A percentile compares a stretch with the other conserved stretches of the same genome.
These are phyloP conservation scores for Panicum miliaceum DNA, from an alignment of 176 grass and related monocot genomes.

Conservation along the genomic window DNA sequence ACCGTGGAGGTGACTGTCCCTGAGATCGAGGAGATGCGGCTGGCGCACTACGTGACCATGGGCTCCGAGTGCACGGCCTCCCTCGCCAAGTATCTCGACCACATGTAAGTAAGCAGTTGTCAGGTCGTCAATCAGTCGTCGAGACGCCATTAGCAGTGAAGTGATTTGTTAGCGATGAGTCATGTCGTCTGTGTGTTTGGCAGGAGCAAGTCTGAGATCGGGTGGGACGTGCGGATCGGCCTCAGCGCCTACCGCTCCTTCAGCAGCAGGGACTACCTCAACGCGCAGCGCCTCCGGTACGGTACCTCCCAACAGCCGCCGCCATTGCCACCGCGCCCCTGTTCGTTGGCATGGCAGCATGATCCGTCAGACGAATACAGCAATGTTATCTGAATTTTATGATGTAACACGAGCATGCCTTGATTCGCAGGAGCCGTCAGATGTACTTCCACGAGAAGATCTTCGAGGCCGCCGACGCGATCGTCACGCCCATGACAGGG, in stretches of 20 bases:
- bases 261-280: slow-evolving; percentile 81
- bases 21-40: slow-evolving; percentile 88
- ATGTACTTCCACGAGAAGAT: slow-evolving; percentile 83
- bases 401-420: background rate
- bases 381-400: background rate
- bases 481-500: slow-evolving; percentile 87
- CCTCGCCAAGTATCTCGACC: slow-evolving; percentile 61
- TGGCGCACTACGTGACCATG: slow-evolving; percentile 92
- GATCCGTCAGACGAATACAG: background rate
- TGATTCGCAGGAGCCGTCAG: slow-evolving; percentile 65
- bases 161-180: no score
- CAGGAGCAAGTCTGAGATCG: slow-evolving; percentile 65
- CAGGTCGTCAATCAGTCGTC: no score
- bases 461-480: slow-evolving; percentile 71
- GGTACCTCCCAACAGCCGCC: background rate
- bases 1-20: slow-evolving; percentile 71
- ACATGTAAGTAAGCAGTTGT: slow-evolving; percentile 48
- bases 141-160: no score
- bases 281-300: slow-evolving; percentile 76
- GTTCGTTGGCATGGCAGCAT: background rate
- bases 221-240: slow-evolving; percentile 80
- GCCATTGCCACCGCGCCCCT: no score
- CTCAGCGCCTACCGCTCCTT: slow-evolving; percentile 79
- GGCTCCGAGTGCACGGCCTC: slow-evolving; percentile 86
- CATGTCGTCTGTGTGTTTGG: background rate